Evolutionary conservation across 139 green algal species (phyloP), one percentile per base, ranked within the genome.

Genomic region (Micractinium sp.): DNA sequence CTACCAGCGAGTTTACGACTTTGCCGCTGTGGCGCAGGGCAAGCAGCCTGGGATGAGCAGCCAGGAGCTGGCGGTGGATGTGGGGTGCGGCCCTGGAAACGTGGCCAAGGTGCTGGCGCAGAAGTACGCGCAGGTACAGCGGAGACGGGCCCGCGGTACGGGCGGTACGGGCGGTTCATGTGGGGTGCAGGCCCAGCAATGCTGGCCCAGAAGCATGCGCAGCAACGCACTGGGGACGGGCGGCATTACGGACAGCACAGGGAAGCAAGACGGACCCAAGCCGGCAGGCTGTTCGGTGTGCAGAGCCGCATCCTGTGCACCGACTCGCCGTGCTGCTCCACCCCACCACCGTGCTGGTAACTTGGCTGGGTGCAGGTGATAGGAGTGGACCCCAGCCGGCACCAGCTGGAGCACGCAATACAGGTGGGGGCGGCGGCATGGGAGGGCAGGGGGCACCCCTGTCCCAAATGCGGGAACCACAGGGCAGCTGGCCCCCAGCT

Each of bases 41-140:
- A 29, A 41, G 20, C 29, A 74, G 53, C 81, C 81, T 5, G 56
- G 56, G 56, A 56, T 29, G 31, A n/a, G 56, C 56, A 74, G 81
- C 81, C 53, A 47, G 56, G 56, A 74, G 81, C 31, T 85, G n/a
- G 81, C 81, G 5, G 7, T 85, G 2, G 81, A 85, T 23, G 56
- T 85, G n/a, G 81, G 81, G n/a, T 85, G 81, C 81, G 81, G 81
- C 81, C 81, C 53, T 13, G 81, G 81, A 18, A 53, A 41, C 1
- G 81, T 85, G 0, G 81, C 81, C 0, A 29, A 47, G 1, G 53
- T 74, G 56, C 81, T 85, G 53, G 81, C 81, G 53, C 73, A 73
- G 56, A 71, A 39, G 18, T 85, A 56, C 19, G n/a, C 53, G 20
- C 53, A 85, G 81, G 81, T 74, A 53, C 7, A 75, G 12, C n/a